Percentiles rank a stretch among this genome's conserved stretches.
phyloP scores from a whole-genome alignment of 345 rosid species.

The Populus ilicifolia region DNA sequence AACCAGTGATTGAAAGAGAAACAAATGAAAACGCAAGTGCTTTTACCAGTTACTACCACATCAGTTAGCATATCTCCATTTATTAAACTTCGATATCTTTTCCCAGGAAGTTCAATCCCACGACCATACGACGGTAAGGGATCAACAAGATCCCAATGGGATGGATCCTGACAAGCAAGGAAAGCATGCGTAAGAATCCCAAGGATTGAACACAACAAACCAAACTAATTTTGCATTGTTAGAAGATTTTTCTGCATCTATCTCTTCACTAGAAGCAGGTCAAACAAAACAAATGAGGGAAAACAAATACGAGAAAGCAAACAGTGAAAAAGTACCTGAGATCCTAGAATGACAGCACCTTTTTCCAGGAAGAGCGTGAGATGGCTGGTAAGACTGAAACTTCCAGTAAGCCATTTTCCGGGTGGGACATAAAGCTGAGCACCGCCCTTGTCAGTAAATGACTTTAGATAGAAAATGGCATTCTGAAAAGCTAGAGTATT shows the following conservation, averaged over 20 bases:
- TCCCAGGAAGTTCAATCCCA: slow-evolving; percentile 75
- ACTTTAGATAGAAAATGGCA: slow-evolving; percentile 89
- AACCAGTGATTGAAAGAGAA: not conserved
- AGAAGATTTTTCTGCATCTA: not conserved
- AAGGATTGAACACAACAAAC: not conserved
- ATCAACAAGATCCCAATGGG: slow-evolving; percentile 76
- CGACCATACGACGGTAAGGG: slow-evolving; percentile 90
- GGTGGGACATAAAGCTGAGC: slow-evolving; percentile 94
- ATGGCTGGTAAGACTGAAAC: slow-evolving; percentile 93
- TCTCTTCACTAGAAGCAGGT: not conserved
- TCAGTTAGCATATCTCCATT: slow-evolving; percentile 68
- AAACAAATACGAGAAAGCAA: not conserved
- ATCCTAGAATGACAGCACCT: slow-evolving; percentile 85
- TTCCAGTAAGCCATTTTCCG: slow-evolving; percentile 86
- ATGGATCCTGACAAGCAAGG: slow-evolving; percentile 50
- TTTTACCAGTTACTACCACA: slow-evolving; percentile 78
- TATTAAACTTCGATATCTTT: slow-evolving; percentile 72
- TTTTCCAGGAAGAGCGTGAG: slow-evolving; percentile 90
- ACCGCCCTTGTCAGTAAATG: slow-evolving; percentile 95
- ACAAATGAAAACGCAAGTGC: not conserved
- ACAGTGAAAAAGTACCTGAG: slow-evolving; percentile 49
- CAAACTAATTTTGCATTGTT: not conserved
- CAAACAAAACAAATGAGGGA: not conserved
- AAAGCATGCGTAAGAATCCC: not conserved
- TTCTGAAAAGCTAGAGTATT: slow-evolving; percentile 88